Base-by-base conservation (phyloP, 2,329 filamentous ascomycete genomes). In the Penicillium digitatum region DNA sequence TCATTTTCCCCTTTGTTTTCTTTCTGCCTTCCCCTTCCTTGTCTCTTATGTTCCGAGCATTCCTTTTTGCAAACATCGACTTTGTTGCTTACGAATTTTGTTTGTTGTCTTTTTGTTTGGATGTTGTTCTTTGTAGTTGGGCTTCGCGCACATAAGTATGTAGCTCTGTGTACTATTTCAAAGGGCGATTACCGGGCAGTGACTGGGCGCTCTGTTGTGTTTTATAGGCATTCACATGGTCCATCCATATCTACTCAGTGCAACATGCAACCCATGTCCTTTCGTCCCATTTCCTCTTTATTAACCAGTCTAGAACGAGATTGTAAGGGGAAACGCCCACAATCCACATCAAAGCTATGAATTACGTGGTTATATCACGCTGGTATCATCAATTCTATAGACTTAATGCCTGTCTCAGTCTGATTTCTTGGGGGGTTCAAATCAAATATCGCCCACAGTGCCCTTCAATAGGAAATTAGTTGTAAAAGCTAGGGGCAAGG, bases 51-150 rank as follows among this genome's bases (percentile, higher is more conserved):
- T 52, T 48, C 49, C 50, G n/a, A 39, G 39, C 48, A 32, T 50
- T 39, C 42, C 39, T 35, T 45, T 48, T 48, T 60, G 57, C 54
- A 66, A 58, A 60, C 60, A 64, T 52, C 61, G 62, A 47, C 59
- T 56, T 48, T 58, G 55, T 54, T 38, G 56, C 56, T 56, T 61
- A 31, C 47, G 42, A 27, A 59, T 54, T 48, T 52, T 54, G 32
- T 59, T 54, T 45, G 46, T 54, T 37, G 22, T 29, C 18, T 37
- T 48, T 55, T 16, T 22, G 18, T 50, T 44, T 55, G 39, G 46
- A 43, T 49, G 26, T 20, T 37, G 45, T 35, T 42, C 14, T 31
- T 22, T 56, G 55, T 63, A 61, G 42, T 38, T 58, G 62, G 47
- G 51, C 37, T 55, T 54, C 52, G 44, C 53, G 45, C 26, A 42